These are phyloP conservation scores for Phalaenopsis equestris DNA, from an alignment of 106 monocot species.

Conservation along the genomic window DNA sequence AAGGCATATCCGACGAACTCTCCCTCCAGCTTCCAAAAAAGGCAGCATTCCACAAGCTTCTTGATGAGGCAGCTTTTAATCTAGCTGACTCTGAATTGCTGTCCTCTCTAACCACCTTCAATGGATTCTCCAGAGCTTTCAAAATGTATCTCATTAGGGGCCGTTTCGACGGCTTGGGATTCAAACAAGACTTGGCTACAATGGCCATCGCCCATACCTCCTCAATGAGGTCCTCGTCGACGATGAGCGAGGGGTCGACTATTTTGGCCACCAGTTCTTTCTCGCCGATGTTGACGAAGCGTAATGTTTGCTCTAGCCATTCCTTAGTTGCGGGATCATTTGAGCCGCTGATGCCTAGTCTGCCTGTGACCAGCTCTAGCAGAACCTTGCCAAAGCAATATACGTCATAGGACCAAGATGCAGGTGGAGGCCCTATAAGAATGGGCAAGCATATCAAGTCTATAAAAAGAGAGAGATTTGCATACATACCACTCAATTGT, in stretches of 20 bases:
- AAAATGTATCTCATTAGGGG: constrained; percentile 51
- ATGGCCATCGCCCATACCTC: constrained; percentile 90
- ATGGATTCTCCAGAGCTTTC: constrained; percentile 64
- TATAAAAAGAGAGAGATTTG: no score
- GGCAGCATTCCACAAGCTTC: constrained; percentile 57
- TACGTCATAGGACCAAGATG: constrained; percentile 59
- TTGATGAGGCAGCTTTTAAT: constrained; percentile 45
- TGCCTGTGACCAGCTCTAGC: constrained; percentile 74
- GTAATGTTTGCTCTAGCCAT: constrained; percentile 45
- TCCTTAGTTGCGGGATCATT: constrained; percentile 34
- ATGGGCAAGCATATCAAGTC: no score
- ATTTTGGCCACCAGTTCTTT: constrained; percentile 64
- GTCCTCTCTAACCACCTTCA: constrained; percentile 72
- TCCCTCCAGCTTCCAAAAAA: constrained; percentile 62
- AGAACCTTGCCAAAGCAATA: constrained; percentile 77
- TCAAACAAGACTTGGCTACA: constrained; percentile 72
- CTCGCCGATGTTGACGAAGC: constrained; percentile 51
- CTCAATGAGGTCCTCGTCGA: constrained; percentile 74
- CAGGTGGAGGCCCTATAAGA: constrained; percentile 31
- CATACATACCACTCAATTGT: no score
- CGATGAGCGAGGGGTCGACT: constrained; percentile 63
- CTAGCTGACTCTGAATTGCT: constrained; percentile 28
- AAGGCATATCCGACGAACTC: constrained; percentile 32
- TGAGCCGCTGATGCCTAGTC: constrained; percentile 46
- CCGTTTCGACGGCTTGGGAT: constrained; percentile 47